Base-by-base conservation (phyloP, 2,329 filamentous ascomycete species). In the Cytospora paraplurivora region DNA sequence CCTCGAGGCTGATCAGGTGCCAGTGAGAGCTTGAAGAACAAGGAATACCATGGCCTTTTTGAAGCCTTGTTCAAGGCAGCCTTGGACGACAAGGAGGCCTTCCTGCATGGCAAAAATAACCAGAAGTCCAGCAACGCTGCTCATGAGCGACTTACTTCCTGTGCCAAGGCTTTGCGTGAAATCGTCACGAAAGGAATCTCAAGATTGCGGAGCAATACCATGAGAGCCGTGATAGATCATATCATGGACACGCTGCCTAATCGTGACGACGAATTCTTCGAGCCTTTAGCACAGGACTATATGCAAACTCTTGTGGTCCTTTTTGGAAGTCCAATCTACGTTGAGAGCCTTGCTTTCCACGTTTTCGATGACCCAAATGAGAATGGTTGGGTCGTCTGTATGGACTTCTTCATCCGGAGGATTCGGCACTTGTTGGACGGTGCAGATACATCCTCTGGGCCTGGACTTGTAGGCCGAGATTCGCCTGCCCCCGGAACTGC, bases 151-250 rank as follows among this genome's bases (percentile, higher is more conserved):
- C 81, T 99, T 12, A 81, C 84, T 60, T 83, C 85, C 70, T 91
- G 88, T 70, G 90, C 90, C 35, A 85, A 86, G 54, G 88, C 89
- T 8, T 77, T 98, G 62, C 88, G 92, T 60, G 80, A 88, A 33
- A 85, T 89, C 32, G 83, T 96, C 55, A 87, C 89, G 67, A 84
- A 89, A 60, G 90, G 91, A 27, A 80, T 88, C 37, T 77, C 81
- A 21, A 88, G 84, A 65, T 76, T 98, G 67, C 90, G 88, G 71
- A 80, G 82, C 65, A 96, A 92, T 73, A 94, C 93, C 0, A 81
- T 94, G n/a, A 84, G 88, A 69, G 86, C 90, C 7, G 79, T 97
- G 17, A 81, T 96, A 67, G 88, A 92, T 67, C 93, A 97, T 75
- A 89, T 98, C 66, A 88, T 86, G 3, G 88, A 97, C 68, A 86